Conservation (phyloP, 148 eudicot species). For the Chenopodium formosanum region DNA sequence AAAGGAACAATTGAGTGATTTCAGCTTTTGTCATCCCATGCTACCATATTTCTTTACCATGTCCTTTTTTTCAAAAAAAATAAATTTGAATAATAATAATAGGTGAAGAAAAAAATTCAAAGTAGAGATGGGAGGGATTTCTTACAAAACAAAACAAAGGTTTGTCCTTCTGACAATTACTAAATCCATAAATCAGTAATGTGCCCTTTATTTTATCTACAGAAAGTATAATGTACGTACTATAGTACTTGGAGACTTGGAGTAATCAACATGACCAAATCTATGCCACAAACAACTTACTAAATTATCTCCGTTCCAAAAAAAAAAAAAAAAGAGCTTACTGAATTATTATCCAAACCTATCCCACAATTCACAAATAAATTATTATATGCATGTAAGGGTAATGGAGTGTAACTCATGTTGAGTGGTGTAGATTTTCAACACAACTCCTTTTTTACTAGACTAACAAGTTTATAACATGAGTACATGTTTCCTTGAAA, state of each 20-base stretch:
- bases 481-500: no score
- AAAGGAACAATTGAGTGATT: conserved; percentile 35
- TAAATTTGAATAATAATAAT: neutral
- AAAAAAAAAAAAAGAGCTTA: no score
- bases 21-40: conserved; percentile 18
- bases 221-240: neutral
- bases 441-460: no score
- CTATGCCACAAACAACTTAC: neutral
- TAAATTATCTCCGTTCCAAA: no score
- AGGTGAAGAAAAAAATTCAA: conserved; percentile 6
- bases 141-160: conserved; percentile 14
- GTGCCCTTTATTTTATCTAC: neutral
- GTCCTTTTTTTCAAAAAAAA: neutral
- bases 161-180: conserved; percentile 27
- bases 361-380: no score
- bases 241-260: neutral
- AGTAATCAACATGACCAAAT: neutral
- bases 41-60: neutral
- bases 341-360: no score
- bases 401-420: no score
- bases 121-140: conserved; percentile 11
- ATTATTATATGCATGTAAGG: no score
- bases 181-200: conserved; percentile 19
- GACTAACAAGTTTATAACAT: no score
- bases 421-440: no score